Evolutionary conservation across 2,329 filamentous ascomycete genomes (phyloP), one percentile per base, ranked within the genome.

Genomic region (Claviceps africana): DNA sequence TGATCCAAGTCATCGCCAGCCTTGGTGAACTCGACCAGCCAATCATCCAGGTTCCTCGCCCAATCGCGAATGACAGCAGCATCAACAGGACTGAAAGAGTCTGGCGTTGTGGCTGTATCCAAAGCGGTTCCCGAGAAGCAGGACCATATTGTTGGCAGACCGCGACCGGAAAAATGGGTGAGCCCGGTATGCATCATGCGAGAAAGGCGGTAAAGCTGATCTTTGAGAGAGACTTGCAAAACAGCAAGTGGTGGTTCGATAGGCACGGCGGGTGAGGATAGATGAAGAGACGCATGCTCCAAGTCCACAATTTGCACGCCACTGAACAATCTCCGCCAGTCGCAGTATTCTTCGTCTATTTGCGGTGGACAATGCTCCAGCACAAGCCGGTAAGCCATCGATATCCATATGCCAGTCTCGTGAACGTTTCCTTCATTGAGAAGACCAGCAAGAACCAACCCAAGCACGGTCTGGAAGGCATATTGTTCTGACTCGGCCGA

Each of bases 161-260:
- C 64, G 8, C 70, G 60, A 0, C 69, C 70, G 1, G 69, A 68
- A 50, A 72, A 72, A 48, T 71, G 67, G 3, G 63, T 66, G 3
- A 72, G 55, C 0, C 70, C 69, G 0, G 65, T 69, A 49, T 72
- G 67, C 70, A 72, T 71, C 68, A 72, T 71, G 17, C 67, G 64
- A 1, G 69, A 71, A 0, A 72, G 59, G 6, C 65, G 61, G 42
- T 70, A 69, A 3, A 72, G 64, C 21, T 70, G 69, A 52, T 72
- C 70, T 44, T 65, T 64, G 11, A 63, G 60, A 0, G 68, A 66
- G 3, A 64, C 65, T 39, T 67, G 66, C 7, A 72, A 62, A 4
- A 63, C 58, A 0, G 63, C 56, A 1, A 71, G 58, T 1, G 70
- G 70, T 1, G 70, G 64, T 35, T 66, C 64, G 15, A 70, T 61